Percentiles rank a stretch among this genome's conserved stretches.
Evolutionary conservation across 139 green algal species (phyloP).

Genomic region (Coccomyxa sp.): DNA sequence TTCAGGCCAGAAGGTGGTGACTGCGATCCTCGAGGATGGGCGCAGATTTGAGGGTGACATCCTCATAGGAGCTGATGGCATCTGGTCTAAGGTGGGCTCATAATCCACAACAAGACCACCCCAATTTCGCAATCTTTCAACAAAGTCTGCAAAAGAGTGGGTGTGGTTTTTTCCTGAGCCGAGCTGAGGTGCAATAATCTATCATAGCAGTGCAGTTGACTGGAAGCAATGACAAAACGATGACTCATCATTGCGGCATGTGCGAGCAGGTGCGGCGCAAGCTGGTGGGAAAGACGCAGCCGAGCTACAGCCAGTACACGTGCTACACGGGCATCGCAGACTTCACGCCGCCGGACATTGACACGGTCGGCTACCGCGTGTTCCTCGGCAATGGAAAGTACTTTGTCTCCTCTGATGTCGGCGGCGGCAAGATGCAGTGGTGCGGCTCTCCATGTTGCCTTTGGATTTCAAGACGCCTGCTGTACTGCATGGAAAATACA

Average conservation of each 20-base stretch:
- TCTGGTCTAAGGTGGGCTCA: conserved; percentile 72
- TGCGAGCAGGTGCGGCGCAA: conserved; percentile 48
- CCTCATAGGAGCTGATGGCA: conserved; percentile 93
- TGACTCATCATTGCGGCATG: too few species aligned
- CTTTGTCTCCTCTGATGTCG: conserved; percentile 98
- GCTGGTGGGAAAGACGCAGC: conserved; percentile 55
- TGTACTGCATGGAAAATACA: neutral
- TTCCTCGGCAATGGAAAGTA: conserved; percentile 97
- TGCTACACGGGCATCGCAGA: conserved; percentile 93
- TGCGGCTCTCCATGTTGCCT: neutral
- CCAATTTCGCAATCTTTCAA: too few species aligned
- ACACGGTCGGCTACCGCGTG: conserved; percentile 82
- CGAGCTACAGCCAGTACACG: conserved; percentile 84
- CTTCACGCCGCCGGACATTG: conserved; percentile 86
- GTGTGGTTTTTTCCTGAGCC: too few species aligned
- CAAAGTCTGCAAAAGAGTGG: too few species aligned
- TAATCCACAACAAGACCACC: neutral
- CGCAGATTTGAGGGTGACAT: conserved; percentile 67
- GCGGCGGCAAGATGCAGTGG: conserved; percentile 95
- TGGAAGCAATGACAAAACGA: too few species aligned
- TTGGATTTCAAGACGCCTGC: neutral
- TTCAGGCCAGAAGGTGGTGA: conserved; percentile 34
- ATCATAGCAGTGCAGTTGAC: too few species aligned
- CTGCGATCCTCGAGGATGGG: conserved; percentile 66
- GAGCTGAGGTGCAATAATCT: too few species aligned